phyloP scores from a whole-genome alignment of 257 asterid genomes.

The Eustoma russellianum region DNA sequence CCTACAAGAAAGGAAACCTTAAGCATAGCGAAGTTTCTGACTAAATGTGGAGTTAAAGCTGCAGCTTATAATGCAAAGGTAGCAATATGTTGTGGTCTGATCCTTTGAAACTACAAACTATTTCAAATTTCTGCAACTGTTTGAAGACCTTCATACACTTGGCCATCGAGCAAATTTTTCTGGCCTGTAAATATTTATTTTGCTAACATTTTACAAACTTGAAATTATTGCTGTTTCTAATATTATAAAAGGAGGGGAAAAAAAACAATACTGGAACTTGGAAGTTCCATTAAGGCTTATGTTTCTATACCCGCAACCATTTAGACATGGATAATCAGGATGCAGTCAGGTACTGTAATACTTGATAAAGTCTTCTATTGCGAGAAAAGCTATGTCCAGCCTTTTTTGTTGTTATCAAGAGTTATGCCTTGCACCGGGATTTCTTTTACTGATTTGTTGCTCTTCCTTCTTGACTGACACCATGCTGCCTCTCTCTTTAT shows the following conservation, averaged over 20 bases:
- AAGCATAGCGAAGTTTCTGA: slow-evolving; percentile 50
- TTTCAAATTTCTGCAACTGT: too few species aligned
- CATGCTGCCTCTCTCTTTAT: neutral
- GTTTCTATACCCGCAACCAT: neutral
- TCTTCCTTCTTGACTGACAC: neutral
- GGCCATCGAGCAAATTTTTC: too few species aligned
- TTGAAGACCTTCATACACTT: too few species aligned
- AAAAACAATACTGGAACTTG: neutral
- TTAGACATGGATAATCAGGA: too few species aligned
- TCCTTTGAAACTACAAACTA: too few species aligned
- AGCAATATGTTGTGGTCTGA: slow-evolving; percentile 1
- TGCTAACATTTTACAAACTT: too few species aligned
- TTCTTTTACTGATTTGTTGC: neutral
- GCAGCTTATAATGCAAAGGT: slow-evolving; percentile 88
- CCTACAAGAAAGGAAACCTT: slow-evolving; percentile 76
- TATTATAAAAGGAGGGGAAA: too few species aligned
- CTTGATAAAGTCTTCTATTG: neutral
- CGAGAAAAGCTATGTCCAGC: too few species aligned
- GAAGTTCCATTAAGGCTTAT: neutral
- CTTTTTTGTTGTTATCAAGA: neutral
- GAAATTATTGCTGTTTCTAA: too few species aligned
- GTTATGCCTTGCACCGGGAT: too few species aligned
- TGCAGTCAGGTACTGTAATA: too few species aligned
- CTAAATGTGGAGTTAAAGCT: slow-evolving; percentile 50
- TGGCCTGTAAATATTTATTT: too few species aligned